These are phyloP conservation scores for Nemania sp. DNA, from an alignment of 2,329 filamentous ascomycete genomes.

Conservation along the genomic window DNA sequence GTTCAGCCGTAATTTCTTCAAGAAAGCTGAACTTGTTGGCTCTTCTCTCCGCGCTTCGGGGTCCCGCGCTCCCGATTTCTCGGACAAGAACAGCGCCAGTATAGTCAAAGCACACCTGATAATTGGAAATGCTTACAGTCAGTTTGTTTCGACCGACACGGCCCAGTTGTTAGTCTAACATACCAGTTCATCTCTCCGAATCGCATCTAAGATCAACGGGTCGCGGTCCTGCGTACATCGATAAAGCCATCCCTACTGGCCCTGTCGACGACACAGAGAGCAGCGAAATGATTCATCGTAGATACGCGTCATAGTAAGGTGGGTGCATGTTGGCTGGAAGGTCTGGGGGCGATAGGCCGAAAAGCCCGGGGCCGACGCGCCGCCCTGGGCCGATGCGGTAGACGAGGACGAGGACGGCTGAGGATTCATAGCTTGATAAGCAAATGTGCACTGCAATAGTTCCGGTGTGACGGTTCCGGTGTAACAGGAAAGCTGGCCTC, in stretches of 20 bases:
- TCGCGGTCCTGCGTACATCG: constrained; percentile 55
- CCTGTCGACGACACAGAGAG: constrained; percentile 57
- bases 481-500: background rate
- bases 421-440: constrained; percentile 17
- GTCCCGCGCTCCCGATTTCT: constrained; percentile 39
- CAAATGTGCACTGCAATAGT: constrained; percentile 16
- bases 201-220: constrained; percentile 44
- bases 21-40: constrained; percentile 50
- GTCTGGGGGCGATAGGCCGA: constrained; percentile 19
- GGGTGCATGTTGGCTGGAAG: constrained; percentile 57
- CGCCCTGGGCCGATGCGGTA: background rate
- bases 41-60: constrained; percentile 47
- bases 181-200: constrained; percentile 37
- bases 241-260: constrained; percentile 72
- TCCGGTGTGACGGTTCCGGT: background rate
- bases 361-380: constrained; percentile 3
- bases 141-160: background rate
- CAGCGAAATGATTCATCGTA: constrained; percentile 60
- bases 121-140: background rate
- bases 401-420: background rate
- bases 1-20: constrained; percentile 46
- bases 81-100: constrained; percentile 44
- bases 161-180: background rate
- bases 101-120: constrained; percentile 32
- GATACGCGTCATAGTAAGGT: constrained; percentile 68